phyloP scores from a whole-genome alignment of 78 protist genomes.

The Paulinella micropora region DNA sequence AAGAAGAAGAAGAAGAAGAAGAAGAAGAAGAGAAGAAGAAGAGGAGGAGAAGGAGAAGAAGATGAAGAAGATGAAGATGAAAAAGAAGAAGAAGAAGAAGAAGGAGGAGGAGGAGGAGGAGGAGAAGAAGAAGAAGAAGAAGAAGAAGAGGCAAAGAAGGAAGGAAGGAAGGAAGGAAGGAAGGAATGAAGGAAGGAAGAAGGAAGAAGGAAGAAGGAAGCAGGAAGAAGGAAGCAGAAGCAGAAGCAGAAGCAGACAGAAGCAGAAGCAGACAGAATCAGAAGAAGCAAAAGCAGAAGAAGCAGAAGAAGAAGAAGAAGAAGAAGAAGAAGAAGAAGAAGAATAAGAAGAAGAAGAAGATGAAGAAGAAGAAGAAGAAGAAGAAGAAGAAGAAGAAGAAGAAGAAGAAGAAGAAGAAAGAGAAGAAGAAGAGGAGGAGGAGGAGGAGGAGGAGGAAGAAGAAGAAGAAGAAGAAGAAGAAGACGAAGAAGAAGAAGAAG shows the following conservation, averaged over 20 bases:
- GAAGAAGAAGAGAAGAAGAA: too few species aligned
- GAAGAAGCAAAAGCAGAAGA: not conserved
- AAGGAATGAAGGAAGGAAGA: not conserved
- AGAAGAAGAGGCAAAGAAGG: not conserved
- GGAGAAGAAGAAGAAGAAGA: not conserved
- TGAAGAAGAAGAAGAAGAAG: not conserved
- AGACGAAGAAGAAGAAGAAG: not conserved
- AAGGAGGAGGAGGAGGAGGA: not conserved
- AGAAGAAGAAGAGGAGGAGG: not conserved
- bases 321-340: not conserved
- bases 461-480: not conserved
- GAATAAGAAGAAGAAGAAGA: not conserved
- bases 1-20: too few species aligned
- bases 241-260: not conserved
- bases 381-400: not conserved
- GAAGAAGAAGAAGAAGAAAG: not conserved
- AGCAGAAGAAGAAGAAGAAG: not conserved
- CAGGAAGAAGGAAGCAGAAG: not conserved
- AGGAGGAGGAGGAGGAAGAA: not conserved
- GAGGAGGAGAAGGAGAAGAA: not conserved
- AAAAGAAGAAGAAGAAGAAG: not conserved
- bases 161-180: not conserved
- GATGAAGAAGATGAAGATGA: not conserved
- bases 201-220: not conserved
- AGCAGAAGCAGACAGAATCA: not conserved